Conservation (phyloP, 2,329 filamentous ascomycete genomes). For the Fusarium ambrosium region DNA sequence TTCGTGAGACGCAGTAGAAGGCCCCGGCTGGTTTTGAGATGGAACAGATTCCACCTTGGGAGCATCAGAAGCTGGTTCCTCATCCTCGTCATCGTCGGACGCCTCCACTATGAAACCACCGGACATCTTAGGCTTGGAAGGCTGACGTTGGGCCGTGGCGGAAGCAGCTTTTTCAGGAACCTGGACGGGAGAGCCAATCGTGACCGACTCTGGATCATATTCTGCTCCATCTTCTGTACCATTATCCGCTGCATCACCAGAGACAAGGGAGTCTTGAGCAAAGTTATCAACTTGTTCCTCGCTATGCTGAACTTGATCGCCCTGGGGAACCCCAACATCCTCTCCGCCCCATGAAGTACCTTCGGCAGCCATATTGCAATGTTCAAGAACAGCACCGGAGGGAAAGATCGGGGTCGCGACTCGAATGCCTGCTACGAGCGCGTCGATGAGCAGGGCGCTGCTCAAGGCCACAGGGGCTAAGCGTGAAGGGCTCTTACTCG, state of each 20-base stretch:
- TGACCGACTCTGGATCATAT: slow-evolving; percentile 71
- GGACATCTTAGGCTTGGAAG: slow-evolving; percentile 69
- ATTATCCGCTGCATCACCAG: slow-evolving; percentile 64
- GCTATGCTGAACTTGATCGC: slow-evolving; percentile 68
- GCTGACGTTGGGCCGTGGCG: slow-evolving; percentile 46
- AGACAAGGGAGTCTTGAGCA: slow-evolving; percentile 61
- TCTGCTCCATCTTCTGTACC: slow-evolving; percentile 67
- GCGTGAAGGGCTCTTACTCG: slow-evolving; percentile 16
- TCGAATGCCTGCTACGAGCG: slow-evolving; percentile 21
- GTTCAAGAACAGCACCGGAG: slow-evolving; percentile 15
- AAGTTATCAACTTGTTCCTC: slow-evolving; percentile 67
- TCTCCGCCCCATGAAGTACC: slow-evolving; percentile 65
- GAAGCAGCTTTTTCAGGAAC: slow-evolving; percentile 48
- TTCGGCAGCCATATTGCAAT: slow-evolving; percentile 54
- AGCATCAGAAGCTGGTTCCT: slow-evolving; percentile 47
- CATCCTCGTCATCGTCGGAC: slow-evolving; percentile 72
- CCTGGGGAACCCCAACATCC: slow-evolving; percentile 68
- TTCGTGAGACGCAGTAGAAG: slow-evolving; percentile 41
- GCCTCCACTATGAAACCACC: slow-evolving; percentile 72
- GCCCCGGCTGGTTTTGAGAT: slow-evolving; percentile 27
- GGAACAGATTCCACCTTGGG: slow-evolving; percentile 25
- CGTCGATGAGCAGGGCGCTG: slow-evolving; percentile 8
- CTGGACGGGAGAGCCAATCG: slow-evolving; percentile 58
- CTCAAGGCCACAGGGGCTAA: slow-evolving; percentile 12
- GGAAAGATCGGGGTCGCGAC: slow-evolving; percentile 19